A percentile compares a stretch with the other conserved stretches of the same genome.
These are phyloP conservation scores for Tribonema minus DNA, from an alignment of 108 stramenopile species.

Conservation along the genomic window DNA sequence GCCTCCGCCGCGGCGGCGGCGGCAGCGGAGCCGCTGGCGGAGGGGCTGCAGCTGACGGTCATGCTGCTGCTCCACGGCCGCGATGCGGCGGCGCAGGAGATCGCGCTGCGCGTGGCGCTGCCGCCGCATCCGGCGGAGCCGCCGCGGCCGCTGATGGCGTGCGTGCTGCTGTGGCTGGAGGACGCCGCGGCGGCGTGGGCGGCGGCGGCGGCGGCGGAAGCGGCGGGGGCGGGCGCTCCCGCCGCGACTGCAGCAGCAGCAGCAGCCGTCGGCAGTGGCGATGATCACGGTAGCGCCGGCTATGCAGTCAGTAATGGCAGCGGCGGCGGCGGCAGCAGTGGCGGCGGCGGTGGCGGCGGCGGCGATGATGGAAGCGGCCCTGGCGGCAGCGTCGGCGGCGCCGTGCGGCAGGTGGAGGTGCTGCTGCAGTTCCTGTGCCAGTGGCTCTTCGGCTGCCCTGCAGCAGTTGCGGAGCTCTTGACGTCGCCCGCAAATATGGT, in stretches of 20 bases:
- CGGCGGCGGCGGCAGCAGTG: not conserved
- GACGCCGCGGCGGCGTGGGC: not conserved
- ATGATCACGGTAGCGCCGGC: too few species aligned
- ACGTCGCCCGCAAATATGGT: constrained; percentile 11
- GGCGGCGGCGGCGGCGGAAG: not conserved
- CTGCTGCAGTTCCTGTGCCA: constrained; percentile 10
- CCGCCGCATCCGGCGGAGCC: not conserved
- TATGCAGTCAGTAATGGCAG: not conserved
- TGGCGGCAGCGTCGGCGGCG: not conserved
- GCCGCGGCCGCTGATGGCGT: constrained; percentile 3
- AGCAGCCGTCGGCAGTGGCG: too few species aligned
- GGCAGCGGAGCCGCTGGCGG: not conserved
- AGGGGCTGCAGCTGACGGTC: constrained; percentile 10
- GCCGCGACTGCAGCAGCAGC: too few species aligned
- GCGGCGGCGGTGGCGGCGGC: not conserved
- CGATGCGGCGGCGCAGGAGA: not conserved
- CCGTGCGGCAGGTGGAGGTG: not conserved
- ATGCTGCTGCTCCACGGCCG: constrained; percentile 7
- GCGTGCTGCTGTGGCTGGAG: constrained; percentile 21
- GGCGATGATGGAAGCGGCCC: not conserved
- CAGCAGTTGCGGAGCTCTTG: constrained; percentile 8
- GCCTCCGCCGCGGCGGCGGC: not conserved
- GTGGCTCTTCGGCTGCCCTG: constrained; percentile 14
- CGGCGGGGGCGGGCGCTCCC: not conserved
- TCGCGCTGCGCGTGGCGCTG: constrained; percentile 11